Conservation (phyloP, 202 grass and related monocot genomes). For the Setaria viridis region DNA sequence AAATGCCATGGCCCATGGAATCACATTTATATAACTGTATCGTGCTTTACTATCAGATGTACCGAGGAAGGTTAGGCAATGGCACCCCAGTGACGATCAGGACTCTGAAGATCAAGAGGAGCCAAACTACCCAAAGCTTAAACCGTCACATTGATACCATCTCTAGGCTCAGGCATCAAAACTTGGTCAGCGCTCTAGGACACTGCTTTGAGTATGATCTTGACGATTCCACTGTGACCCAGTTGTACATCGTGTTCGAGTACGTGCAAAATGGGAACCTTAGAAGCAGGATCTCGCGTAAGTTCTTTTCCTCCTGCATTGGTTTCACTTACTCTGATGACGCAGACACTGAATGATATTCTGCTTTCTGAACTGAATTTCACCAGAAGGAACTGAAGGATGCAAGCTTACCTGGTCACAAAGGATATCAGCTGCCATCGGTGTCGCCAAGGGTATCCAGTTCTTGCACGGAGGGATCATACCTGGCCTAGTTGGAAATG, state of each 20-base stretch:
- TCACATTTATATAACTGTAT: not conserved
- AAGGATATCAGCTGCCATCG: slow-evolving; percentile 80
- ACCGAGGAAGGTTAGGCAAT: slow-evolving; percentile 76
- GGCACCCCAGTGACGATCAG: slow-evolving; percentile 82
- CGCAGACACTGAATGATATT: slow-evolving; percentile 3
- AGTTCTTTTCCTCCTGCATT: not conserved
- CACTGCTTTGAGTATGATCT: slow-evolving; percentile 93
- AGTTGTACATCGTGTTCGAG: slow-evolving; percentile 87
- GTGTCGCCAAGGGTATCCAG: slow-evolving; percentile 82
- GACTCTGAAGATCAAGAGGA: slow-evolving; percentile 83
- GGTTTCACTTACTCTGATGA: slow-evolving; percentile 20
- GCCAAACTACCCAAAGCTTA: slow-evolving; percentile 69
- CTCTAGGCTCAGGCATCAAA: slow-evolving; percentile 89
- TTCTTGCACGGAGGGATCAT: slow-evolving; percentile 93
- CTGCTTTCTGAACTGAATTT: slow-evolving; percentile 30
- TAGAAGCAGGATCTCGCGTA: slow-evolving; percentile 86
- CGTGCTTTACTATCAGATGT: slow-evolving; percentile 63
- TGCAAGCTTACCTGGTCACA: slow-evolving; percentile 84
- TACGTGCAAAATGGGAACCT: slow-evolving; percentile 81
- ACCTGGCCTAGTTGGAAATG: slow-evolving; percentile 79
- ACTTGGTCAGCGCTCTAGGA: slow-evolving; percentile 84
- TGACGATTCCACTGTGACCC: slow-evolving; percentile 73
- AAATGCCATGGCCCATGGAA: not conserved
- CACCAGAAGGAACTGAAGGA: slow-evolving; percentile 70
- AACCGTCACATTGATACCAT: slow-evolving; percentile 86